These are phyloP conservation scores for Fraxinus pennsylvanica DNA, from an alignment of 257 asterid species.

Conservation along the genomic window DNA sequence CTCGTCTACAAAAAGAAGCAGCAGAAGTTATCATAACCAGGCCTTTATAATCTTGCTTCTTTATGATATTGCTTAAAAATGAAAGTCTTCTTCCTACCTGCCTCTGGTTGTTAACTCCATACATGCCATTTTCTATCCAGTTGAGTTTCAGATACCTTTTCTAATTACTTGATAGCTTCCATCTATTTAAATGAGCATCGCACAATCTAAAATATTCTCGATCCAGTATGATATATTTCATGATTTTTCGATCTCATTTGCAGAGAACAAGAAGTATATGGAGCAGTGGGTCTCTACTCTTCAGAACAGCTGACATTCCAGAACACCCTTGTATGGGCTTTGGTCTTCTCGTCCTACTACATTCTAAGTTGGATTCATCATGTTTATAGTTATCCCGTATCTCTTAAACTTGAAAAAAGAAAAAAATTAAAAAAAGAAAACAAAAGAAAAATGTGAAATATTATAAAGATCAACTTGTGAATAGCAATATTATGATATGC, in stretches of 20 bases:
- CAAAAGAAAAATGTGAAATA: neutral
- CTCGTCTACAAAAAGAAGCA: too few relatives aligned
- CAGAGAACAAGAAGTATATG: conserved; percentile 47
- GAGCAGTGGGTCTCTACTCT: conserved; percentile 51
- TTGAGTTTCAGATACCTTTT: neutral
- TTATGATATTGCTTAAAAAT: neutral
- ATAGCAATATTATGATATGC: neutral
- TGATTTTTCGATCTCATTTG: conserved; percentile 2
- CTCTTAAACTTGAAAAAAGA: too few relatives aligned
- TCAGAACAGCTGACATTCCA: conserved; percentile 25
- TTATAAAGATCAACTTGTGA: neutral
- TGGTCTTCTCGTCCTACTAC: conserved; percentile 17
- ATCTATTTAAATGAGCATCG: neutral
- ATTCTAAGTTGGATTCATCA: conserved; percentile 8
- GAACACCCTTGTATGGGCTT: neutral
- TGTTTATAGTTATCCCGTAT: neutral
- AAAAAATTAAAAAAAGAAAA: neutral
- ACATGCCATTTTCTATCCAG: neutral
- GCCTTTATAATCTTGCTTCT: neutral
- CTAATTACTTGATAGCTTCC: neutral
- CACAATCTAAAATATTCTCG: neutral
- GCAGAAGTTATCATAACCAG: too few relatives aligned
- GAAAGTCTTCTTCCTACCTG: neutral
- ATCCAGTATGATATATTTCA: neutral
- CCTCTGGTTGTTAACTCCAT: neutral